A percentile compares a stretch with the other conserved stretches of the same genome.
Conservation (phyloP, 1,284 basidiomycete genomes). For the Rhodotorula glutinis region DNA sequence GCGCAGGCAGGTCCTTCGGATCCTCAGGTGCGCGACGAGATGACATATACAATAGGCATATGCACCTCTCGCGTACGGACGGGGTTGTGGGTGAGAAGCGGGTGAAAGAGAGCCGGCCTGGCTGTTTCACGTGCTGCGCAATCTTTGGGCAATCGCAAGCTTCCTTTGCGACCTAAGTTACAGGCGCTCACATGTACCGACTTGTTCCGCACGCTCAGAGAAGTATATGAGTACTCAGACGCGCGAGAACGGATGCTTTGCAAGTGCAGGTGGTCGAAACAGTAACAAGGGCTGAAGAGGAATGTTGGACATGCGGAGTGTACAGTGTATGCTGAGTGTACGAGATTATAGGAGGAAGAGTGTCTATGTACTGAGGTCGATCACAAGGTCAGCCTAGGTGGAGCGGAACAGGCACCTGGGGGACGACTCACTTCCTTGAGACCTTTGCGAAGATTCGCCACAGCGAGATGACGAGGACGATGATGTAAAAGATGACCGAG, state of each 20-base stretch:
- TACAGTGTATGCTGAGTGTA: not conserved
- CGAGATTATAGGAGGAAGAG: not conserved
- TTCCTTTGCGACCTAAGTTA: too few species aligned
- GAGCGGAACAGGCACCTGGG: not conserved
- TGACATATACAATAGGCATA: too few species aligned
- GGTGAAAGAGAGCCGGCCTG: not conserved
- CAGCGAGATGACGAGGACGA: conserved; percentile 75
- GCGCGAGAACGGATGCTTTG: not conserved
- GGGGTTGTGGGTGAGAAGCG: not conserved
- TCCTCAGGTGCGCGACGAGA: too few species aligned
- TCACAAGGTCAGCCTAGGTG: not conserved
- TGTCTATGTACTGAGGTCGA: not conserved
- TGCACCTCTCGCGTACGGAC: not conserved
- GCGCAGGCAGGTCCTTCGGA: too few species aligned
- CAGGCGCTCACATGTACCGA: too few species aligned
- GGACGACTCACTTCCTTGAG: not conserved
- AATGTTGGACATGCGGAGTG: not conserved
- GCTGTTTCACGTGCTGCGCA: not conserved
- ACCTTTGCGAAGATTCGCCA: conserved; percentile 84
- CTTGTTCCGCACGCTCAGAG: too few species aligned
- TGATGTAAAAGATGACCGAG: conserved; percentile 61
- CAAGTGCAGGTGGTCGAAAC: not conserved
- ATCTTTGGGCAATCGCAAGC: too few species aligned
- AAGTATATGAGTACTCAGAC: too few species aligned
- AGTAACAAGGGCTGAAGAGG: not conserved